phyloP scores from a whole-genome alignment of 2,329 filamentous ascomycete genomes.

The Calonectria naviculata region DNA sequence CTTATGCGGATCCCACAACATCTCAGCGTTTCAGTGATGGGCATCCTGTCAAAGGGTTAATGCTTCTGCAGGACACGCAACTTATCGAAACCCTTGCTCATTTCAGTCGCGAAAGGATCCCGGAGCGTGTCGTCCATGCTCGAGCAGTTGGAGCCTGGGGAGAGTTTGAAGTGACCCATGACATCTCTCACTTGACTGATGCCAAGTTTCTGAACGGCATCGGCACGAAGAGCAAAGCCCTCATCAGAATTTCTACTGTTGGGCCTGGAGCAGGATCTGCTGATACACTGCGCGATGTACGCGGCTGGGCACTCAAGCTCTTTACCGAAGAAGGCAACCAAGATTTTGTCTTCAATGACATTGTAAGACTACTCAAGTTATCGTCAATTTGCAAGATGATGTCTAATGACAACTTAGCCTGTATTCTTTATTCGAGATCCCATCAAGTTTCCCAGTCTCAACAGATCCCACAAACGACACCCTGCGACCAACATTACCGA shows the following conservation, averaged over 20 bases:
- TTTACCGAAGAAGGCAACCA: conserved; percentile 79
- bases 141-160: conserved; percentile 58
- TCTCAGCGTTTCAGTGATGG: background rate
- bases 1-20: conserved; percentile 12
- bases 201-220: conserved; percentile 64
- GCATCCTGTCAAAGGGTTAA: conserved; percentile 15
- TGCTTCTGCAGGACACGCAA: conserved; percentile 72
- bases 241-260: conserved; percentile 77
- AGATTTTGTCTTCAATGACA: conserved; percentile 83
- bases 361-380: conserved; percentile 39
- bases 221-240: conserved; percentile 67
- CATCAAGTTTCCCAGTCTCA: conserved; percentile 80
- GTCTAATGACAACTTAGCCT: conserved; percentile 48
- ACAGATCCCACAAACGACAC: conserved; percentile 83
- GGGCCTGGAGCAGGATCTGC: conserved; percentile 74
- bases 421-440: conserved; percentile 84
- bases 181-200: conserved; percentile 65
- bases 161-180: conserved; percentile 69
- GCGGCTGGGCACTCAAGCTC: conserved; percentile 69
- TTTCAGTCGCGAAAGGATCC: conserved; percentile 63
- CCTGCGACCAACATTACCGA: conserved; percentile 78
- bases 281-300: conserved; percentile 76
- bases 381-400: background rate
- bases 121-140: conserved; percentile 48
- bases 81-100: conserved; percentile 71